A percentile compares a stretch with the other conserved stretches of the same genome.
Evolutionary conservation across 495 filamentous ascomycete genomes (phyloP).

Genomic region (Trichoderma orchidacearum): DNA sequence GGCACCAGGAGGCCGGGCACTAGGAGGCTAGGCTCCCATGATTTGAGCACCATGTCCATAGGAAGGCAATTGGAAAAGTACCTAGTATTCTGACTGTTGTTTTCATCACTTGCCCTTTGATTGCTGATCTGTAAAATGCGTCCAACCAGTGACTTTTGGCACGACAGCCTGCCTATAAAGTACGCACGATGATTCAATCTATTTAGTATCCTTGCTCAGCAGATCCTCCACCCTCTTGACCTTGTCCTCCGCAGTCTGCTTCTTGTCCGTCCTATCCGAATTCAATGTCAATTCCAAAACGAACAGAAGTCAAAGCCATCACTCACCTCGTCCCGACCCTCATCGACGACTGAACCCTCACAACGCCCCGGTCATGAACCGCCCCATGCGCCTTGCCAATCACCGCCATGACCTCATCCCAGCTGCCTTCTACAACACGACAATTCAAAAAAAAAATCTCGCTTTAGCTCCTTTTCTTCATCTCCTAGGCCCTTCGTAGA

Average conservation of each 20-base stretch:
- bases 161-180: too few species aligned
- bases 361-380: conserved; percentile 67
- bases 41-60: neutral
- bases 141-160: too few species aligned
- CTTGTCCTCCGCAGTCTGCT: conserved; percentile 31
- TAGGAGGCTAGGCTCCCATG: neutral
- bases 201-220: conserved; percentile 11
- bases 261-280: conserved; percentile 29
- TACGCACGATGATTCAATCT: too few species aligned
- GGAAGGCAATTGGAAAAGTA: neutral
- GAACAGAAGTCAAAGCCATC: neutral
- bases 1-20: neutral
- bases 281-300: neutral
- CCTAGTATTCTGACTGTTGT: neutral
- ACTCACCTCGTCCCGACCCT: conserved; percentile 68
- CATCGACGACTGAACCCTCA: conserved; percentile 82
- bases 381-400: conserved; percentile 84
- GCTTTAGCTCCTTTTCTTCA: too few species aligned
- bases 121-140: too few species aligned
- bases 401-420: conserved; percentile 77
- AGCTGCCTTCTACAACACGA: conserved; percentile 71
- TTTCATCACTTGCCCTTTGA: neutral
- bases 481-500: too few species aligned
- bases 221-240: conserved; percentile 31
- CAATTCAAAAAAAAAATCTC: too few species aligned